phyloP scores from a whole-genome alignment of 2,329 filamentous ascomycete genomes.

The Calonectria pteridis region DNA sequence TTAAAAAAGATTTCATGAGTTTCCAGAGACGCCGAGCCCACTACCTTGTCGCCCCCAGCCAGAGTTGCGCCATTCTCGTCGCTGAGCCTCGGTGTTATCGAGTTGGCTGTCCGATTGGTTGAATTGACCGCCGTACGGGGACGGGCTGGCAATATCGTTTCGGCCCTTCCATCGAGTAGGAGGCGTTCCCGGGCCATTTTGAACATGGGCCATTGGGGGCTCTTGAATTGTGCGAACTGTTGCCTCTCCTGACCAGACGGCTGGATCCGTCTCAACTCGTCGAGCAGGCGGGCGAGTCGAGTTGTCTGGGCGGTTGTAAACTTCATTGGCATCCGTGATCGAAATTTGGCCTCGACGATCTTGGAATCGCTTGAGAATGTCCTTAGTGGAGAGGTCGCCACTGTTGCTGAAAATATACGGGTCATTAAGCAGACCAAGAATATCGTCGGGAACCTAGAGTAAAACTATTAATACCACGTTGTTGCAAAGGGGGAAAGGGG shows the following conservation, averaged over 20 bases:
- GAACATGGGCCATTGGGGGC: slow-evolving; percentile 57
- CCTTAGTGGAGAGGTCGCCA: slow-evolving; percentile 94
- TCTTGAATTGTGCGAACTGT: slow-evolving; percentile 84
- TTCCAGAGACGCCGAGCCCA: slow-evolving; percentile 62
- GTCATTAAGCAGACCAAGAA: slow-evolving; percentile 88
- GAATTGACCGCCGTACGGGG: slow-evolving; percentile 59
- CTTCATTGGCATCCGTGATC: slow-evolving; percentile 70
- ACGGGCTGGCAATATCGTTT: slow-evolving; percentile 57
- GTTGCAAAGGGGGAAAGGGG: too few species aligned
- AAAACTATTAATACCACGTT: slow-evolving; percentile 31
- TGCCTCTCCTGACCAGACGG: slow-evolving; percentile 85
- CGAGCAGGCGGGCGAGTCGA: slow-evolving; percentile 66
- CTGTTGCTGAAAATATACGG: slow-evolving; percentile 83
- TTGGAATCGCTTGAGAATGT: slow-evolving; percentile 94
- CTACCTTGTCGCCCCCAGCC: slow-evolving; percentile 65
- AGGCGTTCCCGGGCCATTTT: slow-evolving; percentile 60
- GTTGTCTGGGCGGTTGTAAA: slow-evolving; percentile 70
- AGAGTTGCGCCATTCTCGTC: slow-evolving; percentile 70
- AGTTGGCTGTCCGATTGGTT: slow-evolving; percentile 58
- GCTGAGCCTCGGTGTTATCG: slow-evolving; percentile 56
- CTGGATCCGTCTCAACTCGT: slow-evolving; percentile 88
- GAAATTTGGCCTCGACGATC: slow-evolving; percentile 75
- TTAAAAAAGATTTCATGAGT: slow-evolving; percentile 48
- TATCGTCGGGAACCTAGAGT: slow-evolving; percentile 87
- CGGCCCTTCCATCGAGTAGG: slow-evolving; percentile 62